A percentile compares a stretch with the other conserved stretches of the same genome.
Evolutionary conservation across 2,329 filamentous ascomycete genomes (phyloP).

Genomic region (Calonectria ilicicola): DNA sequence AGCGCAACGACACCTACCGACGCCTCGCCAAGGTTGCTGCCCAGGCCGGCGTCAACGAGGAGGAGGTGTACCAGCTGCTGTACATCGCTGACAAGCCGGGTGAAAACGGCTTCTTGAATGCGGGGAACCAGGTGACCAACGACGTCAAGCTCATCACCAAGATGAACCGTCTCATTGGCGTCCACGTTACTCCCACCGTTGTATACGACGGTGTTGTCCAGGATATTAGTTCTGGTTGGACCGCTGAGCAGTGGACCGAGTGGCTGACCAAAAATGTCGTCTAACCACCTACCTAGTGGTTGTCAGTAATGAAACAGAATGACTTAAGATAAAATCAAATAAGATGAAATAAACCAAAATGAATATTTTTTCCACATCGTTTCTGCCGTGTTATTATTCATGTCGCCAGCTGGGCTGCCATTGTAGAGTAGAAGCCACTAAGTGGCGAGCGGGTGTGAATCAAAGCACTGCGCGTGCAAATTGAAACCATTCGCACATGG

Average conservation of each 20-base stretch:
- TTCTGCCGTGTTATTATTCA: neutral
- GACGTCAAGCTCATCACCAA: constrained; percentile 89
- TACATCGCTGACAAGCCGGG: constrained; percentile 75
- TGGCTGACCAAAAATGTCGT: constrained; percentile 75
- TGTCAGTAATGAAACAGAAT: neutral
- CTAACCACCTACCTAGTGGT: constrained; percentile 36
- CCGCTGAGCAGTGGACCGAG: constrained; percentile 83
- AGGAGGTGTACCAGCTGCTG: constrained; percentile 76
- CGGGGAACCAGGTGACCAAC: constrained; percentile 84
- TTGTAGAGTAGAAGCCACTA: neutral
- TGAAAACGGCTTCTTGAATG: constrained; percentile 77
- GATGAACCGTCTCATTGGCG: constrained; percentile 80
- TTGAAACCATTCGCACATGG: neutral
- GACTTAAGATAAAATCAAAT: neutral
- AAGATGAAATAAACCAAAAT: neutral
- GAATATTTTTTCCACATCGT: neutral
- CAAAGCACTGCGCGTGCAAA: neutral
- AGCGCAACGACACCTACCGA: constrained; percentile 85
- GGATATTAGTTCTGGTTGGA: constrained; percentile 84
- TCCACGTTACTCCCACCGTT: constrained; percentile 93
- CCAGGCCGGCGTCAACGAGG: constrained; percentile 76
- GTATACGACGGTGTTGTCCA: constrained; percentile 89
- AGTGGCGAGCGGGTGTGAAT: neutral
- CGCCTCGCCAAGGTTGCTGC: constrained; percentile 81
- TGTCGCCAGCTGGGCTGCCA: neutral